Conservation (phyloP, 148 eudicot genomes). For the Fallopia convolvulus region DNA sequence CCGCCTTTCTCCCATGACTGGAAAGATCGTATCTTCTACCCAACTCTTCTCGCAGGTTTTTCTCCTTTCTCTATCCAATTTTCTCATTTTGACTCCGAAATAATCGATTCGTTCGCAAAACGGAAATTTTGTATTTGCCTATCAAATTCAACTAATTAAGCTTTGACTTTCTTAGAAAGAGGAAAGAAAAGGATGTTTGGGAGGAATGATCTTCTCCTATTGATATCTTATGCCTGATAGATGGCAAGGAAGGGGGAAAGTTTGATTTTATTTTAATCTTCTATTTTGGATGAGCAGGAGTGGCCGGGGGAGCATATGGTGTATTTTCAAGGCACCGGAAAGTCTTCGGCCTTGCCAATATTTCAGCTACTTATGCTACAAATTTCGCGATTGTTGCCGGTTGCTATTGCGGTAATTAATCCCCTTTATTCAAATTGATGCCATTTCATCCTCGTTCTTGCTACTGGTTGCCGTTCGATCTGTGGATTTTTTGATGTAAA, state of each 20-base stretch:
- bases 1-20: conserved; percentile 35
- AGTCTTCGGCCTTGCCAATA: conserved; percentile 51
- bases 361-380: conserved; percentile 76
- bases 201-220: neutral
- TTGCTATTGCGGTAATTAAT: conserved; percentile 67
- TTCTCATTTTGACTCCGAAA: neutral
- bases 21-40: conserved; percentile 54
- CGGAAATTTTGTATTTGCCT: neutral
- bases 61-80: conserved; percentile 3
- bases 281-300: conserved; percentile 29
- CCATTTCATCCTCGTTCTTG: neutral
- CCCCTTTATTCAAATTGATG: neutral
- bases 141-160: neutral
- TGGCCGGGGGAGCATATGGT: conserved; percentile 69
- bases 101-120: neutral
- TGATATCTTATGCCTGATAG: neutral
- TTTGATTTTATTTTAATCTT: neutral
- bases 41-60: conserved; percentile 66
- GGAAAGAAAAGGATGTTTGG: neutral
- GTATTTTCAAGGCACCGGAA: conserved; percentile 62
- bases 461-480: conserved; percentile 3
- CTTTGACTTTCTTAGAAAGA: neutral
- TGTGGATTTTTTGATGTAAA: neutral
- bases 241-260: neutral
- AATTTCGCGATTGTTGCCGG: conserved; percentile 78